These are phyloP conservation scores for Gossypium turneri DNA, from an alignment of 345 rosid genomes.

Conservation along the genomic window DNA sequence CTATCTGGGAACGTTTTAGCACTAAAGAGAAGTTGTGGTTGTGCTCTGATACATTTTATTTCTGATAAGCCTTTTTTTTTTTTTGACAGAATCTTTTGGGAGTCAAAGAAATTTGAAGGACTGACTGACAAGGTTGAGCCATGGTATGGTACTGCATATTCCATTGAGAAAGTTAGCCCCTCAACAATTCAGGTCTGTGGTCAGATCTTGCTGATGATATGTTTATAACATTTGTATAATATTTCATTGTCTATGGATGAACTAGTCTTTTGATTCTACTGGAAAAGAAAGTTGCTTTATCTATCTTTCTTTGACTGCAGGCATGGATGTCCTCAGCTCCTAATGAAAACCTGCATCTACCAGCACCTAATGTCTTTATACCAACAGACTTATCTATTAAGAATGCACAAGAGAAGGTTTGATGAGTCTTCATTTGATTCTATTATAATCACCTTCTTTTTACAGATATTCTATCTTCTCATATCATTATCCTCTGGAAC, in stretches of 20 bases:
- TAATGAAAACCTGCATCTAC: constrained; percentile 62
- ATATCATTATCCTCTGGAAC: constrained; percentile 29
- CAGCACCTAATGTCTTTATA: constrained; percentile 64
- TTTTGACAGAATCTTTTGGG: constrained; percentile 44
- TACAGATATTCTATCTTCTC: constrained; percentile 1
- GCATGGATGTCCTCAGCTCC: constrained; percentile 74
- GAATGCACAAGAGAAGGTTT: constrained; percentile 58
- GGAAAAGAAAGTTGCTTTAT: neutral
- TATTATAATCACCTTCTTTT: neutral
- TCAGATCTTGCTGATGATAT: constrained; percentile 14
- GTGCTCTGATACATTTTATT: neutral
- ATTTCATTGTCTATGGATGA: neutral
- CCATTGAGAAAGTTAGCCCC: constrained; percentile 52
- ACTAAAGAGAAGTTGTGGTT: neutral
- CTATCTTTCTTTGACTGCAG: constrained; percentile 38
- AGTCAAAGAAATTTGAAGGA: constrained; percentile 88
- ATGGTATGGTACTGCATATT: constrained; percentile 86
- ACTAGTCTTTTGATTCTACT: constrained; percentile 10
- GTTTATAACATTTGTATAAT: constrained; percentile 9
- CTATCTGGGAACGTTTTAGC: neutral
- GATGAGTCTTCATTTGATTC: constrained; percentile 6
- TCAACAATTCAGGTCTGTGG: constrained; percentile 57
- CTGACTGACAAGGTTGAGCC: constrained; percentile 71
- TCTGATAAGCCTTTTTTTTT: constrained; percentile 21
- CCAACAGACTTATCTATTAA: constrained; percentile 83